Percentiles rank a stretch among this genome's conserved stretches.
Evolutionary conservation across 441 rosid genomes (phyloP).

Genomic region (Populus hybrid): DNA sequence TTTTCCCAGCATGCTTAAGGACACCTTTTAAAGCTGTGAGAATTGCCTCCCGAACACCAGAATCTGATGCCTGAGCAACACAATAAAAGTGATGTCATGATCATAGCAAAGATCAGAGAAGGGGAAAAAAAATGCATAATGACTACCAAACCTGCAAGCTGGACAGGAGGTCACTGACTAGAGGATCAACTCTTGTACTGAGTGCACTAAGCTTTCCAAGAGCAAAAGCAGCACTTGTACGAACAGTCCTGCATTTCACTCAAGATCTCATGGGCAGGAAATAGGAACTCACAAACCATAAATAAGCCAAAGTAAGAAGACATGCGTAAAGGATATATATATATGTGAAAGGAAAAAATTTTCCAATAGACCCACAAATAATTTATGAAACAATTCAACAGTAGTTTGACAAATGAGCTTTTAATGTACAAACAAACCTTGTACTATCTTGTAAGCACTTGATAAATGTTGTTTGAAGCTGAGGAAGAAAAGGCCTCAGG

Average conservation of each 20-base stretch:
- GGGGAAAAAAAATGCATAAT: background rate
- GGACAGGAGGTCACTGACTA: conserved; percentile 81
- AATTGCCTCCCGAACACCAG: conserved; percentile 87
- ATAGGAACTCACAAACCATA: background rate
- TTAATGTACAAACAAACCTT: conserved; percentile 48
- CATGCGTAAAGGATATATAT: background rate
- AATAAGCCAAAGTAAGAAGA: background rate
- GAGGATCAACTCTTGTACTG: conserved; percentile 95
- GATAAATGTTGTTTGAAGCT: conserved; percentile 97
- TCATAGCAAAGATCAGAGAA: conserved; percentile 8
- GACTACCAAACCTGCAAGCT: conserved; percentile 72
- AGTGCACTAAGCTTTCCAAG: conserved; percentile 98
- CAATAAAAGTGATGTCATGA: background rate
- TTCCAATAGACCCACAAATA: background rate
- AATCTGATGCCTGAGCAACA: conserved; percentile 63
- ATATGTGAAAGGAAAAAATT: background rate
- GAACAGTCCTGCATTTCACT: conserved; percentile 70
- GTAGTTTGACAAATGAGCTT: too few species aligned
- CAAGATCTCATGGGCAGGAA: conserved; percentile 13
- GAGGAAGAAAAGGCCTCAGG: conserved; percentile 96
- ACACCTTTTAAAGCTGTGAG: conserved; percentile 93
- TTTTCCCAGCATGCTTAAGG: conserved; percentile 89
- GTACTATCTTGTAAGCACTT: conserved; percentile 94
- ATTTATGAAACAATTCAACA: background rate
- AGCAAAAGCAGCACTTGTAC: conserved; percentile 98